A percentile compares a stretch with the other conserved stretches of the same genome.
These are phyloP conservation scores for Karstenula rhodostoma DNA, from an alignment of 2,329 filamentous ascomycete genomes.

Conservation along the genomic window DNA sequence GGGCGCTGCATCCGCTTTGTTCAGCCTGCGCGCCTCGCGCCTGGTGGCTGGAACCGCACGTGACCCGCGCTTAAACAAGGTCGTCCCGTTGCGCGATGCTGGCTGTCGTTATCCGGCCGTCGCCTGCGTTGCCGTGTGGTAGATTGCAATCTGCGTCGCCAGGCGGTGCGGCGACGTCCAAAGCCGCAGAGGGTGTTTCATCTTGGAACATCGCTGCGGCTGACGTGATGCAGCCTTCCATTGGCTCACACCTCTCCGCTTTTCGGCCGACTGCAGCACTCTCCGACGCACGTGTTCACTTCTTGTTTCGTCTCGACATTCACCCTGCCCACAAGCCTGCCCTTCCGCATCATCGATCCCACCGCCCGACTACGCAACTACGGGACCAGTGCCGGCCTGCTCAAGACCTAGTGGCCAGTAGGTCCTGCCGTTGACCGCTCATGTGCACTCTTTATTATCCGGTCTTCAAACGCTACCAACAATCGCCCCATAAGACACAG, in stretches of 20 bases:
- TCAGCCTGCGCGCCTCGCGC: neutral
- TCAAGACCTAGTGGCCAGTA: neutral
- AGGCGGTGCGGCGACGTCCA: slow-evolving; percentile 1
- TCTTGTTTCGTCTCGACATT: slow-evolving; percentile 7
- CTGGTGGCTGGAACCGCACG: neutral
- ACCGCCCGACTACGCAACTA: neutral
- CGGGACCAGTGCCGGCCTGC: neutral
- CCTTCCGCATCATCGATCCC: slow-evolving; percentile 6
- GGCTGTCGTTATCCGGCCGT: neutral
- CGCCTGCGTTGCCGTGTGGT: neutral
- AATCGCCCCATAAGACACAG: neutral
- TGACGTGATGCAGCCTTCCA: slow-evolving; percentile 9
- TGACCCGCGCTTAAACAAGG: neutral
- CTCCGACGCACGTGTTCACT: slow-evolving; percentile 1
- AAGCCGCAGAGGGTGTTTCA: slow-evolving; percentile 11
- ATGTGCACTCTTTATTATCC: neutral
- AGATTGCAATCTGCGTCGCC: neutral
- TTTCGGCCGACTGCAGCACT: neutral
- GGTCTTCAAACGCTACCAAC: neutral
- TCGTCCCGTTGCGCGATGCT: neutral
- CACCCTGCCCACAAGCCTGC: slow-evolving; percentile 3
- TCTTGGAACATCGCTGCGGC: slow-evolving; percentile 1
- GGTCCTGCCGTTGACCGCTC: neutral
- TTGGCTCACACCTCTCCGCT: neutral
- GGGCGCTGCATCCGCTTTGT: slow-evolving; percentile 5